Percentiles rank a stretch among this genome's conserved stretches.
These are phyloP conservation scores for Cyclostephanos invisitatus DNA, from an alignment of 108 stramenopile genomes.

Conservation along the genomic window DNA sequence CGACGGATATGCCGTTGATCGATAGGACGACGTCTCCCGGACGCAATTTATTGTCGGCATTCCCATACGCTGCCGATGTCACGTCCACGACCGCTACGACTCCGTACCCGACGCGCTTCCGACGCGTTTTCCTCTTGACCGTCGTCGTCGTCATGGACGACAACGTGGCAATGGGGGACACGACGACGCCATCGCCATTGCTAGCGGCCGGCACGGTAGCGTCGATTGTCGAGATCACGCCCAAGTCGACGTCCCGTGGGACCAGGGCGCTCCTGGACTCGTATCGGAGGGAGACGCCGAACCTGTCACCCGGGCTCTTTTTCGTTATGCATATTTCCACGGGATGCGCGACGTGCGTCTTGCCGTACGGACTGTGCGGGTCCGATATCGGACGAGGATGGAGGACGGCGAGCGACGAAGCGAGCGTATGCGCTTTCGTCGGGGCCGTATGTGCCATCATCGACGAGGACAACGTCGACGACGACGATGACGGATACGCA, in stretches of 20 bases:
- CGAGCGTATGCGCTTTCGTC: neutral
- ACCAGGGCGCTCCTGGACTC: conserved; percentile 56
- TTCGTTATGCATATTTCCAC: conserved; percentile 43
- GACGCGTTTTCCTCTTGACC: conserved; percentile 25
- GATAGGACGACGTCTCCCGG: conserved; percentile 72
- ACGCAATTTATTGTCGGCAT: conserved; percentile 21
- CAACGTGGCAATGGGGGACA: neutral
- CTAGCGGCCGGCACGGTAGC: neutral
- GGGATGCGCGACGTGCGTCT: conserved; percentile 21
- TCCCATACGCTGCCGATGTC: conserved; percentile 27
- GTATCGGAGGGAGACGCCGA: conserved; percentile 58
- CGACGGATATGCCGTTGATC: conserved; percentile 50
- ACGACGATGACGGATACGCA: neutral
- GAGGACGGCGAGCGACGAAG: conserved; percentile 16
- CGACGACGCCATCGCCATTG: conserved; percentile 12
- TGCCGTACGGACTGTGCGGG: conserved; percentile 31
- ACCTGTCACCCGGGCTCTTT: conserved; percentile 31
- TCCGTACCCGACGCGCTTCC: conserved; percentile 56
- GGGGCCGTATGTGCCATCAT: neutral
- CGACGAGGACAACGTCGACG: too few species aligned
- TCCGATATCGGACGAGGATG: conserved; percentile 21
- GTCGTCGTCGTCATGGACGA: conserved; percentile 1
- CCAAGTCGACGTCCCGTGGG: conserved; percentile 14
- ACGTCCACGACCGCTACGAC: conserved; percentile 64
- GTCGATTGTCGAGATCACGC: too few species aligned